phyloP scores from a whole-genome alignment of 2,329 filamentous ascomycete species.

The Colletotrichum abscissum region DNA sequence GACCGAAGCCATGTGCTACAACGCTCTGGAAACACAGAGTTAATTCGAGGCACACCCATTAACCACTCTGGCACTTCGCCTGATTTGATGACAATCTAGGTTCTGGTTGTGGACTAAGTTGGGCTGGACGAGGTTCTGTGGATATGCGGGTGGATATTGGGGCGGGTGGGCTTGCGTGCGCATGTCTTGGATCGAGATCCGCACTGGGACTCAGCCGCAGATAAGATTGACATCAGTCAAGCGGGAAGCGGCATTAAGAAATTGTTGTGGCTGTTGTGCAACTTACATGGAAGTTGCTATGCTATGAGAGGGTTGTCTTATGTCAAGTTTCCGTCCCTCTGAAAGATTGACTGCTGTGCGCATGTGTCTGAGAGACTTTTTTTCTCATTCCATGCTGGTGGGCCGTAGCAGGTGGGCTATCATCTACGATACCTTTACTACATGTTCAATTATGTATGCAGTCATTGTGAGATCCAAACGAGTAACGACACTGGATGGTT shows the following conservation, averaged over 20 bases:
- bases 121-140: neutral
- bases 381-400: too few relatives aligned
- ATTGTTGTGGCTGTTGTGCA: neutral
- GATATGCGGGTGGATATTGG: too few relatives aligned
- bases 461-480: too few relatives aligned
- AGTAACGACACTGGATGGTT: too few relatives aligned
- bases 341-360: too few relatives aligned
- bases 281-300: neutral
- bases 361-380: too few relatives aligned
- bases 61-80: conserved; percentile 12
- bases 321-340: neutral
- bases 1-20: conserved; percentile 9
- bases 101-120: neutral
- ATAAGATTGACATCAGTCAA: neutral
- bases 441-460: too few relatives aligned
- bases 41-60: conserved; percentile 7
- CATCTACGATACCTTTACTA: too few relatives aligned
- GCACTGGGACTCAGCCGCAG: neutral
- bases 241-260: neutral
- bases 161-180: neutral
- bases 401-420: too few relatives aligned
- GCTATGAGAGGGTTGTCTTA: neutral
- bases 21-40: neutral
- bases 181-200: neutral
- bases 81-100: neutral